Conservation (phyloP, 2,329 filamentous ascomycete genomes). For the Emergomyces orientalis region DNA sequence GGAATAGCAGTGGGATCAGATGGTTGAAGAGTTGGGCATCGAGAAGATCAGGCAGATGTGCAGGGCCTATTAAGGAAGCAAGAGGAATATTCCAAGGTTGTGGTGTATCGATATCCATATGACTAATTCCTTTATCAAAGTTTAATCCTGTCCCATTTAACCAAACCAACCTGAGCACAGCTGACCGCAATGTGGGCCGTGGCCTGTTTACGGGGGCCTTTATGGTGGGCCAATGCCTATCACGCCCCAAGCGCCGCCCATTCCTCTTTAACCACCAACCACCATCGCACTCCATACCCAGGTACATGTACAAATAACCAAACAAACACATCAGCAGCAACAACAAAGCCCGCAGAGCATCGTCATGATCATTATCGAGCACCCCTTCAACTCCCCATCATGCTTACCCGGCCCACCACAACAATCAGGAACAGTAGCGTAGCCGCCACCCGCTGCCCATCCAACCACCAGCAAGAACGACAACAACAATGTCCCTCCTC, state of each 20-base stretch:
- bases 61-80: not conserved
- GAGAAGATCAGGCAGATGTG: not conserved
- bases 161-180: no score
- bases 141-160: no score
- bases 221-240: not conserved
- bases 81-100: no score
- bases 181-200: no score
- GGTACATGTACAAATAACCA: no score
- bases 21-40: not conserved
- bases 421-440: not conserved
- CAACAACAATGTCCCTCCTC: not conserved
- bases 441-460: not conserved
- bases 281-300: not conserved
- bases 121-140: no score
- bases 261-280: not conserved
- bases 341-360: not conserved
- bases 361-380: not conserved
- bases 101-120: no score
- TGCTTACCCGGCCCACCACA: not conserved
- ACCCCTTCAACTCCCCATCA: not conserved
- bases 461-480: not conserved
- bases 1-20: no score
- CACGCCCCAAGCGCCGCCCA: not conserved
- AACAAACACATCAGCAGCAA: not conserved
- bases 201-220: no score